Conservation (phyloP, 345 rosid species). For the Syzygium grande region DNA sequence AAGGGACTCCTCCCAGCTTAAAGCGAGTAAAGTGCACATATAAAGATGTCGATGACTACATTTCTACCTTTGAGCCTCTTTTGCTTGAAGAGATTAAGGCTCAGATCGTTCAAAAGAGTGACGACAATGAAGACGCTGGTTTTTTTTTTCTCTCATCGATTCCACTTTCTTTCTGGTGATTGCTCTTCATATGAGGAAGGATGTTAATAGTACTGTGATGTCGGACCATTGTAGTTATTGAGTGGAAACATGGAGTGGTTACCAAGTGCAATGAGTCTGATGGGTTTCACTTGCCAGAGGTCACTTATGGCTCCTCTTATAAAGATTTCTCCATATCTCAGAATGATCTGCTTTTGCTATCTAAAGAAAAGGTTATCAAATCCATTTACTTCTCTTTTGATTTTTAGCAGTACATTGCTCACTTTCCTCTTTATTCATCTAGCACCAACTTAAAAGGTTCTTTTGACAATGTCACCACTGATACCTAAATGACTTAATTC, state of each 20-base stretch:
- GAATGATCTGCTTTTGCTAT: constrained; percentile 81
- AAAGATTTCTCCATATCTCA: constrained; percentile 43
- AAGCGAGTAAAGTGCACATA: constrained; percentile 56
- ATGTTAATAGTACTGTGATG: not conserved
- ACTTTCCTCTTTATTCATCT: not conserved
- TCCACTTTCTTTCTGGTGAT: not conserved
- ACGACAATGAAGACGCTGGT: constrained; percentile 63
- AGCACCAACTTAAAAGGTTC: not conserved
- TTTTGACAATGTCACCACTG: not conserved
- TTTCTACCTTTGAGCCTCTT: constrained; percentile 77
- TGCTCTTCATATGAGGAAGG: not conserved
- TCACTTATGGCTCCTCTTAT: constrained; percentile 38
- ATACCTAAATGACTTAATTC: not conserved
- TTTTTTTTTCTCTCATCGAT: not conserved
- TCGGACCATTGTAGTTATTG: constrained; percentile 31
- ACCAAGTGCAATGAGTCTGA: constrained; percentile 67
- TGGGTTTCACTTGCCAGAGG: constrained; percentile 52
- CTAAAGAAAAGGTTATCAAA: constrained; percentile 57
- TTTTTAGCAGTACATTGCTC: not conserved
- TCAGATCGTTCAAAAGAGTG: constrained; percentile 69
- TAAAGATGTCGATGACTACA: constrained; percentile 65
- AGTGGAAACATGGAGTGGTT: constrained; percentile 59
- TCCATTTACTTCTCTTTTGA: not conserved
- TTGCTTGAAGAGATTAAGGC: constrained; percentile 92
- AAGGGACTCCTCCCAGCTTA: constrained; percentile 19